Evolutionary conservation across 257 asterid species (phyloP).

Genomic region (Cruciata laevipes): DNA sequence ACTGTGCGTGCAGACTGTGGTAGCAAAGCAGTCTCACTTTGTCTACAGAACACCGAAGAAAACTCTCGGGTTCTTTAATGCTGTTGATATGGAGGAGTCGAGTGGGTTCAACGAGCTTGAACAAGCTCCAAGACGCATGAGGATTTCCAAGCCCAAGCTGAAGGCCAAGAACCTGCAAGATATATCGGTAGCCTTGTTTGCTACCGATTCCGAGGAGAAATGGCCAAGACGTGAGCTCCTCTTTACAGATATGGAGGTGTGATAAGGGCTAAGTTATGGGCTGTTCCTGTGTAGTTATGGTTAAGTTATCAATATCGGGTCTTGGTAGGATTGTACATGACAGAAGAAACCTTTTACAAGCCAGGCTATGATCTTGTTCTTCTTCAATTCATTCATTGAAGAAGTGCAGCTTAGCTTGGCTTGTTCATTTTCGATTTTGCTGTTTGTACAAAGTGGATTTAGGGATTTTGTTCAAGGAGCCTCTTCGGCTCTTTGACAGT

Average conservation of each 20-base stretch:
- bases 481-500: constrained; percentile 2
- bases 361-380: background rate
- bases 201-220: constrained; percentile 21
- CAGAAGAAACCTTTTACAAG: constrained; percentile 14
- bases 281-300: constrained; percentile 14
- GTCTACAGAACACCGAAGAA: constrained; percentile 59
- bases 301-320: constrained; percentile 5
- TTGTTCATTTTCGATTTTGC: constrained; percentile 13
- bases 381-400: constrained; percentile 59
- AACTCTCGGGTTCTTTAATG: constrained; percentile 28
- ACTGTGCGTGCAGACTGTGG: constrained; percentile 39
- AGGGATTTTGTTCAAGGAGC: constrained; percentile 18
- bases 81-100: constrained; percentile 15
- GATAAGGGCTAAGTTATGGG: too few relatives aligned
- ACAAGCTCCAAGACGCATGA: constrained; percentile 52
- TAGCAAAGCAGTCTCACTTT: constrained; percentile 59
- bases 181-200: constrained; percentile 52
- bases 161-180: constrained; percentile 42
- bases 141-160: constrained; percentile 37
- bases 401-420: constrained; percentile 22
- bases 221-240: too few relatives aligned
- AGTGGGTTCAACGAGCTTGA: constrained; percentile 27
- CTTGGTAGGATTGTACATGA: constrained; percentile 21
- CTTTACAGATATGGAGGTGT: too few relatives aligned
- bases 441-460: constrained; percentile 15